Conservation (phyloP, 768 basidiomycete genomes). For the Boletus rubescentipes region DNA sequence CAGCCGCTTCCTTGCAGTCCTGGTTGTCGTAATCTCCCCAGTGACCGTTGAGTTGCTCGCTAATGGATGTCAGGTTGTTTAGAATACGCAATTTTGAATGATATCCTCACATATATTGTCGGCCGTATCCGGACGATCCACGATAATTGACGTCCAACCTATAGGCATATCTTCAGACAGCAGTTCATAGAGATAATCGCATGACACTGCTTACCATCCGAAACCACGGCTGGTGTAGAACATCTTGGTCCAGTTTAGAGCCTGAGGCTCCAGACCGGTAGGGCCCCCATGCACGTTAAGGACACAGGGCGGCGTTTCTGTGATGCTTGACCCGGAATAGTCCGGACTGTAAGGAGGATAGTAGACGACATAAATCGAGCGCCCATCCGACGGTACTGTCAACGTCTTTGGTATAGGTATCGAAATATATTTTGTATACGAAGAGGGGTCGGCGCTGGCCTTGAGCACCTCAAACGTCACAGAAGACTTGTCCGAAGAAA, state of each 20-base stretch:
- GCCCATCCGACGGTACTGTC: conserved; percentile 1
- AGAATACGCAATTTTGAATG: too few relatives aligned
- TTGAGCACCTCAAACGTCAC: conserved; percentile 2
- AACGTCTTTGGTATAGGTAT: conserved; percentile 4
- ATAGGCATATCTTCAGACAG: conserved; percentile 6
- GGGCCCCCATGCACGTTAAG: conserved; percentile 71
- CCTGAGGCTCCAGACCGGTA: conserved; percentile 45
- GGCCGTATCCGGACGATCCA: conserved; percentile 72
- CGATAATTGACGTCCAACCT: conserved; percentile 77
- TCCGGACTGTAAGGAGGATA: conserved; percentile 62
- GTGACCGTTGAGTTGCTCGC: conserved; percentile 51
- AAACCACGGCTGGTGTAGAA: conserved; percentile 70
- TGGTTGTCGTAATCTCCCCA: conserved; percentile 75
- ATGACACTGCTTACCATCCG: conserved; percentile 49
- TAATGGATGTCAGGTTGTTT: conserved; percentile 21
- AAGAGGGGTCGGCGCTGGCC: conserved; percentile 12
- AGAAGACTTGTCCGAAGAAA: conserved; percentile 9
- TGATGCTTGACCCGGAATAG: conserved; percentile 41
- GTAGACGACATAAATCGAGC: conserved; percentile 51
- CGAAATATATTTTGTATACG: conserved; percentile 10
- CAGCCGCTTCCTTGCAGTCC: conserved; percentile 49
- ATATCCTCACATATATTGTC: conserved; percentile 49
- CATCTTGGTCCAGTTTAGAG: conserved; percentile 51
- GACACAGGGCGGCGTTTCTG: conserved; percentile 63
- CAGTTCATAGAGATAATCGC: not conserved